Conservation (phyloP, 176 grass and related monocot species). For the Metroxylon sagu region DNA sequence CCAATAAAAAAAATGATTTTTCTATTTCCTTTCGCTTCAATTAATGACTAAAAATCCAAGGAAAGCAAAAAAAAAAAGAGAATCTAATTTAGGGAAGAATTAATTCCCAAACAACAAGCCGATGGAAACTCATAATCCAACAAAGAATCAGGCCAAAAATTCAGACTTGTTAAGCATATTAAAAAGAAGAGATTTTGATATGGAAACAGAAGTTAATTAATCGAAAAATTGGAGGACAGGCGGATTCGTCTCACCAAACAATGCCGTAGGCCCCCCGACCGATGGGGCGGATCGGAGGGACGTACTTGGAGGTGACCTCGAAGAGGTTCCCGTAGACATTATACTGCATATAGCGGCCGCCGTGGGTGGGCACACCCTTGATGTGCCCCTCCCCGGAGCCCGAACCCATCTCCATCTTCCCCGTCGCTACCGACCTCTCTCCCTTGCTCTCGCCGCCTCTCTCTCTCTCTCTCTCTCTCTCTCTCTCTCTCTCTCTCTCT, state of each 20-base stretch:
- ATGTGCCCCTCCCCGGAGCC: slow-evolving; percentile 38
- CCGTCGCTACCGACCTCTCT: slow-evolving; percentile 1
- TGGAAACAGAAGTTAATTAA: too few relatives aligned
- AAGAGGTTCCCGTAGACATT: slow-evolving; percentile 92
- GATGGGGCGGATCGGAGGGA: slow-evolving; percentile 76
- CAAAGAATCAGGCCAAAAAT: too few relatives aligned
- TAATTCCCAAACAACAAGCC: too few relatives aligned
- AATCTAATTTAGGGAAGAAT: too few relatives aligned
- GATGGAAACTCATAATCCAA: too few relatives aligned
- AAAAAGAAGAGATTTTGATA: too few relatives aligned
- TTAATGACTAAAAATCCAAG: too few relatives aligned
- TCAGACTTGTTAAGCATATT: too few relatives aligned
- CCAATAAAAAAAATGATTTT: too few relatives aligned
- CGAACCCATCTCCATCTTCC: slow-evolving; percentile 13
- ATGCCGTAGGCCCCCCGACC: slow-evolving; percentile 90
- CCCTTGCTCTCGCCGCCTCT: slow-evolving; percentile 17
- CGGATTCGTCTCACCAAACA: slow-evolving; percentile 52
- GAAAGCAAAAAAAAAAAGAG: too few relatives aligned
- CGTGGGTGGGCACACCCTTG: slow-evolving; percentile 72
- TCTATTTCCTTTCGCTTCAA: too few relatives aligned
- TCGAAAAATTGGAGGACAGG: neutral
- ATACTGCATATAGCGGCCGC: slow-evolving; percentile 90
- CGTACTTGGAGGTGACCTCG: slow-evolving; percentile 90
- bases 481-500: too few relatives aligned
- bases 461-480: neutral